phyloP scores from a whole-genome alignment of 78 protist species.

The Acrasis kona region DNA sequence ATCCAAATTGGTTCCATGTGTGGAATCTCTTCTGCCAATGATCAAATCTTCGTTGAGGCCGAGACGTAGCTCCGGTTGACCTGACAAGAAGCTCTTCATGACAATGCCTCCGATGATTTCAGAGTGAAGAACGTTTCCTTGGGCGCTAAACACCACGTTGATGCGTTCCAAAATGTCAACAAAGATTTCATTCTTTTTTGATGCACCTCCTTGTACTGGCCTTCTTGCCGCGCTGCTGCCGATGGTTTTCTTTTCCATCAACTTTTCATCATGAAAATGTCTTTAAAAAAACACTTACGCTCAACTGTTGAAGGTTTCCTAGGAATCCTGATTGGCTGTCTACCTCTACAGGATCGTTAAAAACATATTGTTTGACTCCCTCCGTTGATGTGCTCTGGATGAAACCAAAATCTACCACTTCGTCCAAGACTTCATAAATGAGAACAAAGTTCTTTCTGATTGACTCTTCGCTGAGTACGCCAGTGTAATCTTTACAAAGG shows the following conservation, averaged over 20 bases:
- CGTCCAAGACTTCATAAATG: constrained; percentile 87
- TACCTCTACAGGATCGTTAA: constrained; percentile 33
- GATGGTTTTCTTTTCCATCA: not conserved
- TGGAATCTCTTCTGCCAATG: constrained; percentile 13
- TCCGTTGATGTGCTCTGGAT: constrained; percentile 73
- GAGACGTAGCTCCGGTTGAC: constrained; percentile 59
- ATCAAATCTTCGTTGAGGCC: constrained; percentile 65
- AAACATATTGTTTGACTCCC: constrained; percentile 51
- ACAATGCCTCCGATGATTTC: constrained; percentile 72
- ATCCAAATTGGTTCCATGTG: constrained; percentile 23
- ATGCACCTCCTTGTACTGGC: not conserved
- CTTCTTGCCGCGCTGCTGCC: not conserved
- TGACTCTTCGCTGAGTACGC: constrained; percentile 64
- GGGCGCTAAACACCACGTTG: constrained; percentile 31
- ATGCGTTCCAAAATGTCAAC: constrained; percentile 70
- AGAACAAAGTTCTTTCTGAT: constrained; percentile 67
- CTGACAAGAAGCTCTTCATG: constrained; percentile 64
- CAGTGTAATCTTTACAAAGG: constrained; percentile 59
- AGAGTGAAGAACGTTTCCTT: constrained; percentile 41
- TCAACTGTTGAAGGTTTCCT: too few species aligned
- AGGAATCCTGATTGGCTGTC: too few species aligned
- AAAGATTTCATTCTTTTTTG: constrained; percentile 48
- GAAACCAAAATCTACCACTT: constrained; percentile 61
- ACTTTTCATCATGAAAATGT: too few species aligned
- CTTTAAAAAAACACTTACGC: too few species aligned